Evolutionary conservation across 176 grass and related monocot species (phyloP), one percentile per base, ranked within the genome.

Genomic region (Triticum timopheevii): DNA sequence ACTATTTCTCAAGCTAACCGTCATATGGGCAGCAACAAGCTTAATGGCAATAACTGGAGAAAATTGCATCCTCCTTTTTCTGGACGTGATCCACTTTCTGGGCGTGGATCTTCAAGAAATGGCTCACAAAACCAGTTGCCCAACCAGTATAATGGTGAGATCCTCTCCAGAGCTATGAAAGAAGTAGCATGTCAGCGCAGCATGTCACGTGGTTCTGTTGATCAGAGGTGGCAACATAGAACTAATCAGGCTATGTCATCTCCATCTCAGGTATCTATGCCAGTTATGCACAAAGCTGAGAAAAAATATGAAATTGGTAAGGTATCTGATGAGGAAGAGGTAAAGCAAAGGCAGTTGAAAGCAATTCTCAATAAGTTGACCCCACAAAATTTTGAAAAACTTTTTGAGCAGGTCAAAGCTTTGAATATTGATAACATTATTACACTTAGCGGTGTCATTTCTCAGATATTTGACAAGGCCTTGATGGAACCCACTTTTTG

Each of bases 401-500:
- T 97, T 61, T 97, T 97, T 80, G 83, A 64, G 13, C 90, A 91
- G 61, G 92, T 97, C 11, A 94, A 94, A 78, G 81, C 71, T 20
- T 80, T 94, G 76, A 97, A 94, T 69, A 94, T 97, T 7, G 95
- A 97, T 77, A 97, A 70, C 33, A 67, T 87, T 27, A 58, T 33
- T 45, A 97, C 95, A 61, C 88, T 97, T 68, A 88, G 34, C 42
- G 90, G 95, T 44, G 88, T 94, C 66, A 97, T 97, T 84, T 91
- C 90, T 64, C 95, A 97, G 81, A 94, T 97, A 80, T 97, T 97
- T 90, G 92, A 97, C 88, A 97, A 97, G 84, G 95, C 95, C n/a
- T 87, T 97, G 67, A 97, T 87, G 95, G 92, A 97, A 78, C 95
- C 95, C 10, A 97, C 95, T 10, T 97, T 97, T 65, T 94, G 95